phyloP scores from a whole-genome alignment of 495 filamentous ascomycete species.

The Xylaria sp. region DNA sequence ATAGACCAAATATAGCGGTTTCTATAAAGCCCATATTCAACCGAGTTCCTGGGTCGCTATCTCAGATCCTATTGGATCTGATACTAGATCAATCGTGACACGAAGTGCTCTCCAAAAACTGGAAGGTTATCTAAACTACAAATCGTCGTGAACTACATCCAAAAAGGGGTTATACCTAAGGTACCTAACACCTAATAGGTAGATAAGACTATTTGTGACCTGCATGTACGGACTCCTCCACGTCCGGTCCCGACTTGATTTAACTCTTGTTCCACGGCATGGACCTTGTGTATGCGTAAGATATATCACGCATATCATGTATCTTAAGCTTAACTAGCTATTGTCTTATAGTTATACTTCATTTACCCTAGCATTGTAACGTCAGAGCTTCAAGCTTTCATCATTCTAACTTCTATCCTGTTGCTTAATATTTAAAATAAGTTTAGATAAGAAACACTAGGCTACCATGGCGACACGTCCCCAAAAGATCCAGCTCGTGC shows the following conservation, averaged over 20 bases:
- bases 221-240: slow-evolving; percentile 39
- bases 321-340: not conserved
- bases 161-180: not conserved
- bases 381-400: not conserved
- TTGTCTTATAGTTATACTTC: not conserved
- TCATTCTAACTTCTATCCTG: no score
- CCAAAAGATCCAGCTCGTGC: slow-evolving; percentile 58
- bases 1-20: not conserved
- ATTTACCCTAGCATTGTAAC: not conserved
- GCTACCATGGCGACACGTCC: slow-evolving; percentile 31
- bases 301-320: not conserved
- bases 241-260: slow-evolving; percentile 32
- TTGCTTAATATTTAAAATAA: no score
- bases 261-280: slow-evolving; percentile 2
- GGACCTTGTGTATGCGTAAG: not conserved
- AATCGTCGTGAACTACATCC: not conserved
- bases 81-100: not conserved
- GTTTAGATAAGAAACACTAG: no score
- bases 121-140: not conserved
- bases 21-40: not conserved
- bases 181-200: not conserved
- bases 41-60: not conserved
- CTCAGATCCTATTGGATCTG: not conserved
- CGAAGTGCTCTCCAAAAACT: not conserved
- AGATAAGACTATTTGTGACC: not conserved